Conservation (phyloP, 1,284 basidiomycete genomes). For the Ganoderma lucidum region DNA sequence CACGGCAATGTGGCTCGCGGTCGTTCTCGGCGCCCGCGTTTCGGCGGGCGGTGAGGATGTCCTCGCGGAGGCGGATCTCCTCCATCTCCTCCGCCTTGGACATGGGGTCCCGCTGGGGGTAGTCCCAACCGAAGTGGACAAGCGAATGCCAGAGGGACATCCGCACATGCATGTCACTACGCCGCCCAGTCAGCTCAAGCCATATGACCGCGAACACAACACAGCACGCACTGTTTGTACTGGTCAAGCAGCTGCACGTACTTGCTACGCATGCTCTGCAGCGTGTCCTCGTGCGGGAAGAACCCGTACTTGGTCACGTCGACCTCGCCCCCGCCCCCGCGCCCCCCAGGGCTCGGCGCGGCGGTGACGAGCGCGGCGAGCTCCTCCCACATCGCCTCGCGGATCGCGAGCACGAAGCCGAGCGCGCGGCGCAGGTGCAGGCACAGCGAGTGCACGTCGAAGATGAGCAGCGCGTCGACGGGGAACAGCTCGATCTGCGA, state of each 20-base stretch:
- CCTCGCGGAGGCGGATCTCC: conserved; percentile 67
- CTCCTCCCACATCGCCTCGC: conserved; percentile 83
- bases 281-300: conserved; percentile 38
- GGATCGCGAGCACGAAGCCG: conserved; percentile 67
- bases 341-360: background rate
- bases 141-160: conserved; percentile 73
- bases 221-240: conserved; percentile 58
- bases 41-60: conserved; percentile 66
- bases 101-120: conserved; percentile 65
- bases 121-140: conserved; percentile 62
- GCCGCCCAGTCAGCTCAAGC: background rate
- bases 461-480: conserved; percentile 50
- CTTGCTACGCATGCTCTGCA: conserved; percentile 43
- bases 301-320: conserved; percentile 67
- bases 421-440: conserved; percentile 75
- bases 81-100: conserved; percentile 72
- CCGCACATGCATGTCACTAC: conserved; percentile 74
- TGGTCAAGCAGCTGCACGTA: conserved; percentile 70
- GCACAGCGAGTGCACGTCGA: conserved; percentile 68
- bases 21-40: conserved; percentile 61
- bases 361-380: conserved; percentile 59
- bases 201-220: background rate
- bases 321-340: conserved; percentile 52
- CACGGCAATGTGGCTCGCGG: conserved; percentile 60
- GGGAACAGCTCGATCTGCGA: conserved; percentile 45